Conservation (phyloP, 2,329 filamentous ascomycete genomes). For the Aspergillus sp. region DNA sequence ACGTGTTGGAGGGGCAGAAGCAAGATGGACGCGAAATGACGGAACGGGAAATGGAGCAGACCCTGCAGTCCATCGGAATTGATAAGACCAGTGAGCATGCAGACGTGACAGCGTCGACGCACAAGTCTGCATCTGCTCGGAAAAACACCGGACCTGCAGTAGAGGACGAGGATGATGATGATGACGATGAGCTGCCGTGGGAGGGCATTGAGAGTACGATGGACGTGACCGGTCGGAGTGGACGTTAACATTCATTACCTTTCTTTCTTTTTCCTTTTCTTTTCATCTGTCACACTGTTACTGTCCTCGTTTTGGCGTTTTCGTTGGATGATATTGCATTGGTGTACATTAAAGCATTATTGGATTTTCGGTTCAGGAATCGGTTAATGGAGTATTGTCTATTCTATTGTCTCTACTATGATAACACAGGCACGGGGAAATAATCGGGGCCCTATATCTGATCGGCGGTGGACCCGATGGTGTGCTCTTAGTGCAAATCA, state of each 20-base stretch:
- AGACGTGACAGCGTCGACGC: constrained; percentile 24
- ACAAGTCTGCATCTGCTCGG: constrained; percentile 19
- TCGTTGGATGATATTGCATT: constrained; percentile 1
- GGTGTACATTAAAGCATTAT: constrained; percentile 3
- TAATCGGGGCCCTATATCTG: not conserved
- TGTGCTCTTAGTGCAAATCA: constrained; percentile 1
- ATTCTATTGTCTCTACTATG: not conserved
- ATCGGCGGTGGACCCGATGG: not conserved
- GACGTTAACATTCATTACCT: constrained; percentile 6
- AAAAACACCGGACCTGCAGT: constrained; percentile 11
- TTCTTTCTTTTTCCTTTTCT: not conserved
- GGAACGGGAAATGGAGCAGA: constrained; percentile 58
- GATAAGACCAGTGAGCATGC: constrained; percentile 14
- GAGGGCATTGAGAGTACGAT: constrained; percentile 39
- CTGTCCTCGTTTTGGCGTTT: not conserved
- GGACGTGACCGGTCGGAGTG: constrained; percentile 29
- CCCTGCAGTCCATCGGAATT: constrained; percentile 45
- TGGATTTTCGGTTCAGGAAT: not conserved
- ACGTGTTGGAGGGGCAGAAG: constrained; percentile 76
- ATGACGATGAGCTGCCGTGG: constrained; percentile 37
- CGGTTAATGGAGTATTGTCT: not conserved
- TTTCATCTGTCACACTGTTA: not conserved
- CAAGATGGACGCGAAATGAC: constrained; percentile 56
- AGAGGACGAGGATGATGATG: constrained; percentile 24
- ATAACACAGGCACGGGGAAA: too few species aligned